phyloP scores from a whole-genome alignment of 805 yeast genomes.

The Pichia thaimueangensis region DNA sequence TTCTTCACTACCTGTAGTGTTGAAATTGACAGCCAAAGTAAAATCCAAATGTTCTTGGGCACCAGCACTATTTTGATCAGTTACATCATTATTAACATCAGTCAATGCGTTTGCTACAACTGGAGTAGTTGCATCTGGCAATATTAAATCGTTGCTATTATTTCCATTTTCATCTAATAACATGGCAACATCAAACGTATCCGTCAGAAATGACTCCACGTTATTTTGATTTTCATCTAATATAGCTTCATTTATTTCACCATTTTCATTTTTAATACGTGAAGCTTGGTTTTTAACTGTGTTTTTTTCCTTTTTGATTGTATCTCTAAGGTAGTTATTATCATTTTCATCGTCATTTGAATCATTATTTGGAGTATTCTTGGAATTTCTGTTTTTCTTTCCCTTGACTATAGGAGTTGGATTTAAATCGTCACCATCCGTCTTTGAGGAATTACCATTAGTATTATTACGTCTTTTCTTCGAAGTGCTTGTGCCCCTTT shows the following conservation, averaged over 20 bases:
- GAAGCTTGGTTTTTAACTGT: no score
- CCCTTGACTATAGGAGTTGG: slow-evolving; percentile 34
- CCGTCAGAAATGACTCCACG: slow-evolving; percentile 15
- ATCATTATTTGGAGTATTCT: slow-evolving; percentile 3
- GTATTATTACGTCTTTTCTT: slow-evolving; percentile 23
- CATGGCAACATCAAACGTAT: slow-evolving; percentile 3
- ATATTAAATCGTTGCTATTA: not conserved
- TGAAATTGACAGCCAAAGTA: not conserved
- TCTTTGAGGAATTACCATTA: slow-evolving; percentile 7
- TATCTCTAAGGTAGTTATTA: not conserved
- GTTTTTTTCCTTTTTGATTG: not conserved
- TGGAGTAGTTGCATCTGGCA: not conserved
- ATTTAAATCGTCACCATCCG: slow-evolving; percentile 45
- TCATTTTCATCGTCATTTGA: not conserved
- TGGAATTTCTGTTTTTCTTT: slow-evolving; percentile 4
- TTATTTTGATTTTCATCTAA: not conserved
- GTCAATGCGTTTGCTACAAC: not conserved
- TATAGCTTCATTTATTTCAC: not conserved
- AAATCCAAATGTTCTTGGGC: not conserved
- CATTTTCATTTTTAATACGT: not conserved
- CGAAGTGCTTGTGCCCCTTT: slow-evolving; percentile 41
- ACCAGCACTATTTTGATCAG: not conserved
- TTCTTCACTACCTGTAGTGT: not conserved
- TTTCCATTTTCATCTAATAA: slow-evolving; percentile 1
- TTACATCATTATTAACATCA: not conserved